Base-by-base conservation (phyloP, 1,284 basidiomycete genomes). In the Pseudozyma hubeiensis region DNA sequence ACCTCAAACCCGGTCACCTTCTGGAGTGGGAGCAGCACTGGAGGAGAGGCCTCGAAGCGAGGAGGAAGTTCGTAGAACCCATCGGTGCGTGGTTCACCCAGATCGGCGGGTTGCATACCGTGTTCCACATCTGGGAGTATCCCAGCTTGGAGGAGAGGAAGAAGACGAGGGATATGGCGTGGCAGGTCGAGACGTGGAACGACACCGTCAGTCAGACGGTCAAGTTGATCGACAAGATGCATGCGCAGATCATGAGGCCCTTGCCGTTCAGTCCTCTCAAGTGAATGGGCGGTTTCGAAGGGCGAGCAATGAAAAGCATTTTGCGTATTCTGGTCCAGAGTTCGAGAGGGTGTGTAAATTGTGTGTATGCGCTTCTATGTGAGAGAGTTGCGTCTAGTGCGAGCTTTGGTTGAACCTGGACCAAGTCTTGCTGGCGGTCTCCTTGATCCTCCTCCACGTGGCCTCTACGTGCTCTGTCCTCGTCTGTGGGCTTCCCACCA, bases 141-240 rank as follows among this genome's bases (percentile, higher is more conserved):
- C 75, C 77, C 1, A 74, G 69, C n/a, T 55, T 82, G 57, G 82
- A 81, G 40, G 71, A 80, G 56, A 65, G 82, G n/a, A 82, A 82
- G 60, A 61, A 63, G 49, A 83, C 80, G 17, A 64, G 82, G 30
- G 82, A 81, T 48, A 70, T 69, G 34, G 82, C 82, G 0, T 83
- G 82, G 82, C 77, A 82, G 62, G 80, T 81, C 34, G 81, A 81
- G 64, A 81, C 82, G 17, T 83, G 82, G 82, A 81, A 77, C 64
- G 74, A 72, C 30, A 83, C 82, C 10, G 82, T 83, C 52, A 79
- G 55, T 19, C 74, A 83, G 75, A 83, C 81, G 4, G 80, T 82
- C 62, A 81, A 78, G 53, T 50, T 83, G 41, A 81, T 83, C 46
- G 77, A 83, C 50, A 81, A 74, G 68, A 83, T 83, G 81, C 79